A percentile compares a stretch with the other conserved stretches of the same genome.
Conservation (phyloP, 176 grass and related monocot species). For the Panicum miliaceum region DNA sequence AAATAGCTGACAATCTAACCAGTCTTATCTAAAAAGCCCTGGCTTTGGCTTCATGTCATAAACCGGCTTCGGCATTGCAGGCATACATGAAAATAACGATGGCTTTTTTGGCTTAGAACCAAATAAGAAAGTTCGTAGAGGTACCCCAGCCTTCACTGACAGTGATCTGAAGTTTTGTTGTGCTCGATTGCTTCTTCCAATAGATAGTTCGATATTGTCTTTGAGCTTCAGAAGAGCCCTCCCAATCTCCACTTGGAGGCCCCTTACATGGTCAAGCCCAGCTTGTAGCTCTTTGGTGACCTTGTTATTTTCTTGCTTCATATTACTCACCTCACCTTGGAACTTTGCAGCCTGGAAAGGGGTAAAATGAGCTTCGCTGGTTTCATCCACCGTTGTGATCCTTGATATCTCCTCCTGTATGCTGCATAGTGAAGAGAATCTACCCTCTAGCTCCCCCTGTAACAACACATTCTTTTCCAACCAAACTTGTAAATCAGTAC, state of each 20-base stretch:
- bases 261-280: conserved; percentile 64
- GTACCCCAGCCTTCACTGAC: conserved; percentile 60
- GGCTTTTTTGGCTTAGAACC: conserved; percentile 65
- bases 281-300: conserved; percentile 72
- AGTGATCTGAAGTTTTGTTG: conserved; percentile 59
- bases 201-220: conserved; percentile 55
- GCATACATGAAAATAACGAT: conserved; percentile 73
- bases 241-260: conserved; percentile 61
- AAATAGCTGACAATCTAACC: conserved; percentile 39
- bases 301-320: conserved; percentile 79
- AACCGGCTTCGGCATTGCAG: conserved; percentile 59
- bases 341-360: conserved; percentile 62
- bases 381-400: conserved; percentile 25
- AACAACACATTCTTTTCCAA: conserved; percentile 74
- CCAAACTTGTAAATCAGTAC: conserved; percentile 76
- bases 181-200: conserved; percentile 43
- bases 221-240: conserved; percentile 56
- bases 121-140: conserved; percentile 70
- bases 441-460: conserved; percentile 60
- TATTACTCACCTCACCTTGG: conserved; percentile 77
- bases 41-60: conserved; percentile 56
- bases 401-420: conserved; percentile 76
- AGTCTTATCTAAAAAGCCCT: conserved; percentile 50
- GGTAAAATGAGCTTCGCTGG: conserved; percentile 45
- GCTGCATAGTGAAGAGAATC: conserved; percentile 55